Evolutionary conservation across 2,329 filamentous ascomycete species (phyloP).

Genomic region (Orbilia quercus): DNA sequence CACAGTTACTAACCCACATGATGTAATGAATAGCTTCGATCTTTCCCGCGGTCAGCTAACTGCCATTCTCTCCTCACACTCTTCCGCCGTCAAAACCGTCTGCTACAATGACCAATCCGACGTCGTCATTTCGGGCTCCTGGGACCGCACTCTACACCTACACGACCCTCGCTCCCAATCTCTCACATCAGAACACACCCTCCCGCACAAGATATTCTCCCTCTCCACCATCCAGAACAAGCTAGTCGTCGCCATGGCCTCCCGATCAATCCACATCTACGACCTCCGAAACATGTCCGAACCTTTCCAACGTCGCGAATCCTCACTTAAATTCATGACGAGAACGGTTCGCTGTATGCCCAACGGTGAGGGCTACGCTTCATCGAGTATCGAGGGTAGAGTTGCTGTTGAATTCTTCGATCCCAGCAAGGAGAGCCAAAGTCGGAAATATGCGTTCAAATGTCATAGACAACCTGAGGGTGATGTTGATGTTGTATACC

Average conservation of each 20-base stretch:
- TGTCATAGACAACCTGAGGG: slow-evolving; percentile 83
- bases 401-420: slow-evolving; percentile 99
- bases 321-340: slow-evolving; percentile 94
- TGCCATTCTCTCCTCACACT: slow-evolving; percentile 78
- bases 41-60: slow-evolving; percentile 75
- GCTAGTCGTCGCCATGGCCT: slow-evolving; percentile 94
- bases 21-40: slow-evolving; percentile 69
- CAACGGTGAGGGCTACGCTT: slow-evolving; percentile 92
- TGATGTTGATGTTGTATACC: slow-evolving; percentile 84
- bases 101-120: slow-evolving; percentile 81
- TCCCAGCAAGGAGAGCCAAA: slow-evolving; percentile 84
- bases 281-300: slow-evolving; percentile 78
- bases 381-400: slow-evolving; percentile 89
- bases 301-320: slow-evolving; percentile 94
- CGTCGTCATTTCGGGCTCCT: slow-evolving; percentile 87
- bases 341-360: slow-evolving; percentile 95
- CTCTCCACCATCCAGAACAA: slow-evolving; percentile 81
- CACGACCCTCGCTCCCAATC: slow-evolving; percentile 73
- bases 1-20: slow-evolving; percentile 52
- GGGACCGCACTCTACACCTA: slow-evolving; percentile 90
- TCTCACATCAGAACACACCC: slow-evolving; percentile 72
- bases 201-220: slow-evolving; percentile 91
- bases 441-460: slow-evolving; percentile 97
- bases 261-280: slow-evolving; percentile 93
- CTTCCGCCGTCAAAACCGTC: slow-evolving; percentile 81